Conservation (phyloP, 2,329 filamentous ascomycete genomes). For the Colletotrichum lindemuthianum region DNA sequence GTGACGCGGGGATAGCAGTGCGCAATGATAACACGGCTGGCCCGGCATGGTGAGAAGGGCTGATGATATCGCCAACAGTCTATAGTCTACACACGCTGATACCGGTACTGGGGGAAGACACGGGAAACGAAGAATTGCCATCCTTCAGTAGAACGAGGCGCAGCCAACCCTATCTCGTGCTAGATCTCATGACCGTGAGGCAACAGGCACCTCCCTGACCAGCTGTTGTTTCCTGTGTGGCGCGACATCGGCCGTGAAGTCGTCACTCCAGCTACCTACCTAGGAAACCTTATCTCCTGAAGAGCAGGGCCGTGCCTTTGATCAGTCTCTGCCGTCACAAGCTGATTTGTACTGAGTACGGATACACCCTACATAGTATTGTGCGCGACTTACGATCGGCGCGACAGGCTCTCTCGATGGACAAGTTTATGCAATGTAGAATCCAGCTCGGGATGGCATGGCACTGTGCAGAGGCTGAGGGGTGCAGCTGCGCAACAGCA, state of each 20-base stretch:
- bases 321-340: slow-evolving; percentile 15
- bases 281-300: slow-evolving; percentile 34
- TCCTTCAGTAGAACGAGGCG: slow-evolving; percentile 28
- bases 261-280: slow-evolving; percentile 13
- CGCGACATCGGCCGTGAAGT: slow-evolving; percentile 22
- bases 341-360: too few relatives aligned
- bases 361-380: slow-evolving; percentile 5
- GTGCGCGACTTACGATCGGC: slow-evolving; percentile 18
- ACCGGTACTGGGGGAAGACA: slow-evolving; percentile 5
- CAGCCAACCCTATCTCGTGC: slow-evolving; percentile 22
- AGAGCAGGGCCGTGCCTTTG: slow-evolving; percentile 18
- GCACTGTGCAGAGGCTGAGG: slow-evolving; percentile 28
- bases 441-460: slow-evolving; percentile 28
- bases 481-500: slow-evolving; percentile 25
- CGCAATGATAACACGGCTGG: slow-evolving; percentile 12
- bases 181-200: slow-evolving; percentile 20
- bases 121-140: slow-evolving; percentile 25
- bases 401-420: slow-evolving; percentile 8
- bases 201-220: slow-evolving; percentile 22
- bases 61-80: slow-evolving; percentile 5
- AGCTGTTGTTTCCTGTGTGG: slow-evolving; percentile 20
- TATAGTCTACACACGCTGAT: neutral
- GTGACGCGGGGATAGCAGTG: slow-evolving; percentile 14
- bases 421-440: slow-evolving; percentile 28
- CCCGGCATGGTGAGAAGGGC: neutral